These are phyloP conservation scores for Aspergillus thermomutatus DNA, from an alignment of 2,329 filamentous ascomycete species.

Conservation along the genomic window DNA sequence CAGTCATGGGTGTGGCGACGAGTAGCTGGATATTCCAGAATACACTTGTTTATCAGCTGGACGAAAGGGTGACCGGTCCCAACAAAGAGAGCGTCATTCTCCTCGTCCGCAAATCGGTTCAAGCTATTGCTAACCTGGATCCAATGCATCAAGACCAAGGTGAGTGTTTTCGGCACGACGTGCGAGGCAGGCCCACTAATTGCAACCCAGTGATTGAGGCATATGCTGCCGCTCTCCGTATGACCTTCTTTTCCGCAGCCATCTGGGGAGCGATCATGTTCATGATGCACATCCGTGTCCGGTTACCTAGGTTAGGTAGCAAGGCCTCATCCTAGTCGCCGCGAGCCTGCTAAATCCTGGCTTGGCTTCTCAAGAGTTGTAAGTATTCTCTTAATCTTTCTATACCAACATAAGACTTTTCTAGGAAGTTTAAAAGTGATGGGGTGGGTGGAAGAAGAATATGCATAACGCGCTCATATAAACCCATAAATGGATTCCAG, in stretches of 20 bases:
- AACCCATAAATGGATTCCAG: not conserved
- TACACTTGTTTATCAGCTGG: slow-evolving; percentile 59
- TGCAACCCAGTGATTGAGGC: slow-evolving; percentile 30
- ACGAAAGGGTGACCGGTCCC: slow-evolving; percentile 55
- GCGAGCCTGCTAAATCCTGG: not conserved
- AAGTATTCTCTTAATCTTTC: not conserved
- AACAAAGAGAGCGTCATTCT: slow-evolving; percentile 54
- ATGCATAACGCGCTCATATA: not conserved
- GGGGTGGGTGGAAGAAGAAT: not conserved
- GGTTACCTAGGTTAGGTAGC: slow-evolving; percentile 30
- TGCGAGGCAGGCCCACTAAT: slow-evolving; percentile 14
- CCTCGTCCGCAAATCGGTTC: slow-evolving; percentile 50
- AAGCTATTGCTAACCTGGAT: slow-evolving; percentile 46
- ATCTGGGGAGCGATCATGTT: slow-evolving; percentile 35
- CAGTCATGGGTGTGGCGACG: slow-evolving; percentile 68
- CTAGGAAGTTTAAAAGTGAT: not conserved
- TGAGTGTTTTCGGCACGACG: slow-evolving; percentile 19
- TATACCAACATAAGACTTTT: not conserved
- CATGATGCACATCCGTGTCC: slow-evolving; percentile 29
- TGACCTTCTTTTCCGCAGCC: slow-evolving; percentile 38
- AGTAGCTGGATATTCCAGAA: slow-evolving; percentile 74
- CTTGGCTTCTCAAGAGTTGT: not conserved
- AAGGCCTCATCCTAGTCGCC: slow-evolving; percentile 14
- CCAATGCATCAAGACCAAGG: slow-evolving; percentile 47
- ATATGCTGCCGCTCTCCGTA: slow-evolving; percentile 34